Percentiles rank a stretch among this genome's conserved stretches.
These are phyloP conservation scores for Helotiales sp. DNA, from an alignment of 2,329 filamentous ascomycete species.

Conservation along the genomic window DNA sequence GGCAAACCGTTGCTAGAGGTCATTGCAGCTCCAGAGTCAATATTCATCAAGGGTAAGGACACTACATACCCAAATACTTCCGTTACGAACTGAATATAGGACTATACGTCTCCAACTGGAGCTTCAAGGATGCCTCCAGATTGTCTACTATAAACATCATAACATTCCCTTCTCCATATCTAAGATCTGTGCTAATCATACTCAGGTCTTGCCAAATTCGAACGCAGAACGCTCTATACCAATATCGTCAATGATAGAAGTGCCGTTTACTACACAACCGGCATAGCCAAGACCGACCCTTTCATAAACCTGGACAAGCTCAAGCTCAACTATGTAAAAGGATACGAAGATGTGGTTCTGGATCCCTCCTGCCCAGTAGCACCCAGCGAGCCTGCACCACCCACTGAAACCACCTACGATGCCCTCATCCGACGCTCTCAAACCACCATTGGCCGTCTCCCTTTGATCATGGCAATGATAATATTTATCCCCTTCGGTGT, in stretches of 20 bases:
- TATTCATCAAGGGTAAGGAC: slow-evolving; percentile 69
- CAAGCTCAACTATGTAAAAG: slow-evolving; percentile 71
- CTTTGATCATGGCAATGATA: slow-evolving; percentile 63
- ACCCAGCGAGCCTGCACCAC: slow-evolving; percentile 40
- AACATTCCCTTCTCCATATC: neutral
- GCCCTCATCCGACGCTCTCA: slow-evolving; percentile 33
- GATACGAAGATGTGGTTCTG: slow-evolving; percentile 74
- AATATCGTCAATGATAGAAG: slow-evolving; percentile 87
- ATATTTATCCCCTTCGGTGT: slow-evolving; percentile 75
- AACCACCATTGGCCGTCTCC: slow-evolving; percentile 46
- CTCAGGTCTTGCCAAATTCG: slow-evolving; percentile 66
- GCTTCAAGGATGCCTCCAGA: neutral
- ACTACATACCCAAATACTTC: neutral
- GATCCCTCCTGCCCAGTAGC: slow-evolving; percentile 64
- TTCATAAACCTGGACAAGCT: slow-evolving; percentile 67
- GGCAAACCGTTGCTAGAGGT: slow-evolving; percentile 77
- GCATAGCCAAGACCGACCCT: slow-evolving; percentile 75
- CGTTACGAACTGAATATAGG: neutral
- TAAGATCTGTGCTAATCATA: neutral
- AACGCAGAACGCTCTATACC: slow-evolving; percentile 74
- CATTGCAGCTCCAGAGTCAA: slow-evolving; percentile 78
- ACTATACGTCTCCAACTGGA: neutral
- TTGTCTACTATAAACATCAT: neutral
- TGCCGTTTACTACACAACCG: slow-evolving; percentile 80
- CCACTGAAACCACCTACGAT: slow-evolving; percentile 25